Conservation (phyloP, 257 asterid species). For the Solanum ossicruentum region DNA sequence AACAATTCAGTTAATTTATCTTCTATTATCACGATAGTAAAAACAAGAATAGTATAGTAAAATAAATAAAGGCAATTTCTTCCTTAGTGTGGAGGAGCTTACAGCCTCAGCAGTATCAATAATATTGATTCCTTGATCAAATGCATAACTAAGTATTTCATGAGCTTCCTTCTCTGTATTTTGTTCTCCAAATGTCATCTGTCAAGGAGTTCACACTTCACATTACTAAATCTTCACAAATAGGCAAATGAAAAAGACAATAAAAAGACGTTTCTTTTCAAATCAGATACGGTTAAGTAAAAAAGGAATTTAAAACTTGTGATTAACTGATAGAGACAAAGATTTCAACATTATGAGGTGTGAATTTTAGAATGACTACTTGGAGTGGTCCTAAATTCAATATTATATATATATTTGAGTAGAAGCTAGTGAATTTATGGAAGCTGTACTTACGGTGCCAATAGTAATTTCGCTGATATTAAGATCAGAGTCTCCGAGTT, state of each 20-base stretch:
- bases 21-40: not conserved
- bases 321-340: not conserved
- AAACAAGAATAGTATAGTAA: not conserved
- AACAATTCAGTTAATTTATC: not conserved
- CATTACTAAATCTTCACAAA: not conserved
- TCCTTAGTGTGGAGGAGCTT: not conserved
- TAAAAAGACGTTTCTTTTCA: not conserved
- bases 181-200: slow-evolving; percentile 97
- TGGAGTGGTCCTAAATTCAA: not conserved
- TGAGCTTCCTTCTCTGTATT: slow-evolving; percentile 95
- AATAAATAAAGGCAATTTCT: not conserved
- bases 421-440: not conserved
- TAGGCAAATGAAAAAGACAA: not conserved
- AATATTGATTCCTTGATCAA: slow-evolving; percentile 66
- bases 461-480: slow-evolving; percentile 74
- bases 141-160: slow-evolving; percentile 62
- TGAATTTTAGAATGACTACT: not conserved
- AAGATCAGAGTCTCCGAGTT: slow-evolving; percentile 87
- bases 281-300: not conserved
- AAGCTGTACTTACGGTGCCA: slow-evolving; percentile 53
- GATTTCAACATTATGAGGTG: not conserved
- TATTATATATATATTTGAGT: not conserved
- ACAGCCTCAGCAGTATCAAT: slow-evolving; percentile 83
- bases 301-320: not conserved
- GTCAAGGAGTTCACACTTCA: slow-evolving; percentile 6